These are phyloP conservation scores for Pneumocystis murina DNA, from an alignment of 1,139 yeast species.

Conservation along the genomic window DNA sequence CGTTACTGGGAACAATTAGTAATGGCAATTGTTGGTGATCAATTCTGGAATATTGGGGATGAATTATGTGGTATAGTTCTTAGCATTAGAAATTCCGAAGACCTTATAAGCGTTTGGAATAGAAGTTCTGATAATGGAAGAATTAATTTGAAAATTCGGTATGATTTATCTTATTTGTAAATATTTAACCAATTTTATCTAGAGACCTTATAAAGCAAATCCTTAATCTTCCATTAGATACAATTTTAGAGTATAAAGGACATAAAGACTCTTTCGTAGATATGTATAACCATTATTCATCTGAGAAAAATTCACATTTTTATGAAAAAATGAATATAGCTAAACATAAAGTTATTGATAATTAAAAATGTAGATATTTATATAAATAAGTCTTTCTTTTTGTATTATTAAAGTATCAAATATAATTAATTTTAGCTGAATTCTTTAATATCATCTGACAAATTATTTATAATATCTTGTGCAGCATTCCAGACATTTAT, in stretches of 20 bases:
- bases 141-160: slow-evolving; percentile 15
- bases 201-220: slow-evolving; percentile 16
- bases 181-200: not conserved
- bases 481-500: slow-evolving; percentile 18
- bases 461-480: not conserved
- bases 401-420: not conserved
- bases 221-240: slow-evolving; percentile 18
- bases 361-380: not conserved
- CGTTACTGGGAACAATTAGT: slow-evolving; percentile 25
- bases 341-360: not conserved
- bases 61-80: slow-evolving; percentile 27
- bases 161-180: not conserved
- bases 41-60: slow-evolving; percentile 16
- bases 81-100: slow-evolving; percentile 25
- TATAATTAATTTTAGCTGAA: not conserved
- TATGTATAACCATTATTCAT: slow-evolving; percentile 7
- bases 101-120: slow-evolving; percentile 25
- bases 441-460: not conserved
- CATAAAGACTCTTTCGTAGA: slow-evolving; percentile 4
- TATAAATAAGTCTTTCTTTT: not conserved
- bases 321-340: not conserved
- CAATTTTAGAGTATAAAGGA: slow-evolving; percentile 8
- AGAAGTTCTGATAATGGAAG: slow-evolving; percentile 13
- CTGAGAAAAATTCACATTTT: not conserved
- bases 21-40: slow-evolving; percentile 22